Evolutionary conservation across 2,329 filamentous ascomycete species (phyloP).

Genomic region (Cadophora gregata): DNA sequence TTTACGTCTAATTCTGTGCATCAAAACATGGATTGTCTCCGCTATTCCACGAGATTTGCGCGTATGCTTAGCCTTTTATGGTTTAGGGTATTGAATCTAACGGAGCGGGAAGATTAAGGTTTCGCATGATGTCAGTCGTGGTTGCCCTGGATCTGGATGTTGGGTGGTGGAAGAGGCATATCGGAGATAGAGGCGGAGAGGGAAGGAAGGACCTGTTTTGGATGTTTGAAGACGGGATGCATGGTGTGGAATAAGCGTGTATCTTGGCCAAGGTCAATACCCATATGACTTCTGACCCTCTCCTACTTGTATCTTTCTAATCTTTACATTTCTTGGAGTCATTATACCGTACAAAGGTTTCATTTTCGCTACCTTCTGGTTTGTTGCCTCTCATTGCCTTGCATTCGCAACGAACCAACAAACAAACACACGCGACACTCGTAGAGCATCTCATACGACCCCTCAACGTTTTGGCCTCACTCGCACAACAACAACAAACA

Average conservation of each 20-base stretch:
- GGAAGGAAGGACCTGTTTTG: not conserved
- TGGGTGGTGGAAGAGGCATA: not conserved
- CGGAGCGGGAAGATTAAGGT: not conserved
- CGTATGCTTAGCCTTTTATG: not conserved
- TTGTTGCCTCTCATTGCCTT: too few relatives aligned
- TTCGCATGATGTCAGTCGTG: slow-evolving; percentile 44
- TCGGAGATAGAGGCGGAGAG: not conserved
- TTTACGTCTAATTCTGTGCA: not conserved
- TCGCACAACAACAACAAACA: not conserved
- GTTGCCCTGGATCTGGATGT: not conserved
- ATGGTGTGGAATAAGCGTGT: not conserved
- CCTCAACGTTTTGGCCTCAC: not conserved
- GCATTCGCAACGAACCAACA: too few relatives aligned
- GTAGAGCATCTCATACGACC: not conserved
- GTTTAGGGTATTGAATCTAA: not conserved
- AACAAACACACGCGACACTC: not conserved
- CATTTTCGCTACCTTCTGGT: not conserved
- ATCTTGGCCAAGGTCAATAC: not conserved
- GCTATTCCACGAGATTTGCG: not conserved
- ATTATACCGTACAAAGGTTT: not conserved
- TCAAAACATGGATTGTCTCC: slow-evolving; percentile 1
- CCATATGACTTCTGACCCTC: not conserved
- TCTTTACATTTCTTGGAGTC: not conserved
- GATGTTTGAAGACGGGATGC: not conserved
- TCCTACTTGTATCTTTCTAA: not conserved